Percentiles rank a stretch among this genome's conserved stretches.
Conservation (phyloP, 257 asterid genomes). For the Mitragyna speciosa region DNA sequence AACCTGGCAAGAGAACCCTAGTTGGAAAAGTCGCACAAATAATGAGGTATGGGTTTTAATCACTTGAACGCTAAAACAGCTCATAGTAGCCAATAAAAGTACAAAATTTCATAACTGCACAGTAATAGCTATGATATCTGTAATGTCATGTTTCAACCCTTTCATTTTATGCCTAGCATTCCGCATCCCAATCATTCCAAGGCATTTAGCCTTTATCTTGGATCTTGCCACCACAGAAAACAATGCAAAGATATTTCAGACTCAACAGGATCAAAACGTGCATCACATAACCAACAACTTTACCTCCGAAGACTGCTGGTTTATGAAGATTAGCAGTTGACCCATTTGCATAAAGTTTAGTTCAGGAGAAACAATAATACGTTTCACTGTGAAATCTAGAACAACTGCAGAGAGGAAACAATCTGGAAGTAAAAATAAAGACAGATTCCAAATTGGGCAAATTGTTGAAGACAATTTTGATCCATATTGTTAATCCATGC, state of each 20-base stretch:
- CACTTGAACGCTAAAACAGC: not conserved
- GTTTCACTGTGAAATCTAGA: not conserved
- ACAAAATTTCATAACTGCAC: not conserved
- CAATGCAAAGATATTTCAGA: not conserved
- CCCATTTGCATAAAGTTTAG: not conserved
- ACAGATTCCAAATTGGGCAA: not conserved
- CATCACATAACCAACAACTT: not conserved
- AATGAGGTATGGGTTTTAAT: not conserved
- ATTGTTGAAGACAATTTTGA: not conserved
- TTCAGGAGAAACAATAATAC: not conserved
- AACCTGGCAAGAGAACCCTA: not conserved
- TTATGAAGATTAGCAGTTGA: not conserved
- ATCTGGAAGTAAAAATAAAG: not conserved
- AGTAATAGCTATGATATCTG: not conserved
- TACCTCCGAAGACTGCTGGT: not conserved
- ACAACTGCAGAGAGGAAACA: not conserved
- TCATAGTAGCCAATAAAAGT: not conserved
- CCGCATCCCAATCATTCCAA: not conserved
- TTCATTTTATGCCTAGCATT: not conserved
- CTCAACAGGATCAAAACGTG: not conserved
- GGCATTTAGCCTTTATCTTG: not conserved
- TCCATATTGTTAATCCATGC: not conserved
- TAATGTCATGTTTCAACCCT: not conserved
- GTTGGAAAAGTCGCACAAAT: not conserved
- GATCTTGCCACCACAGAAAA: constrained; percentile 6